phyloP scores from a whole-genome alignment of 2,329 filamentous ascomycete species.

The Aspergillus sp. region DNA sequence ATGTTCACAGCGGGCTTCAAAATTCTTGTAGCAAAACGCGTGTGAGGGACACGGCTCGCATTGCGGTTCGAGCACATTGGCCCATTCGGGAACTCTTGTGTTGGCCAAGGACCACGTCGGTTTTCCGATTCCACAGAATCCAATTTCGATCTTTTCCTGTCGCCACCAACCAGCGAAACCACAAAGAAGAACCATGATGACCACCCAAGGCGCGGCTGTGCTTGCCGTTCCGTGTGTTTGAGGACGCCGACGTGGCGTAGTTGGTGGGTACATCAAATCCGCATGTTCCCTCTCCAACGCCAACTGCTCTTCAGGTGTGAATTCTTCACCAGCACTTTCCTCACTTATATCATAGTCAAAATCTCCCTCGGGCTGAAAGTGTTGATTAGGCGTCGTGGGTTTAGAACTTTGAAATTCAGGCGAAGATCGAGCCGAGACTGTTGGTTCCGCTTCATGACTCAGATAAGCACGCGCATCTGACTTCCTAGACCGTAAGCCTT shows the following conservation, averaged over 20 bases:
- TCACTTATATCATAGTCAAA: slow-evolving; percentile 59
- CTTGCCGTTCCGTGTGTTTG: slow-evolving; percentile 46
- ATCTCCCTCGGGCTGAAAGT: slow-evolving; percentile 42
- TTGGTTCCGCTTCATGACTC: slow-evolving; percentile 53
- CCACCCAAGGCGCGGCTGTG: slow-evolving; percentile 67
- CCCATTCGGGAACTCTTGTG: slow-evolving; percentile 70
- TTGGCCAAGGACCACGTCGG: slow-evolving; percentile 59
- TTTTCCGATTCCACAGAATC: slow-evolving; percentile 85
- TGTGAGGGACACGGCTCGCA: slow-evolving; percentile 91
- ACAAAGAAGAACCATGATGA: slow-evolving; percentile 68
- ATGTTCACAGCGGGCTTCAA: slow-evolving; percentile 75
- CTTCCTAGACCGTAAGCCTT: slow-evolving; percentile 30
- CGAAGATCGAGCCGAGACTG: slow-evolving; percentile 56
- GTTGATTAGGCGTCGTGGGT: slow-evolving; percentile 32
- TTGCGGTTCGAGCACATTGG: slow-evolving; percentile 68
- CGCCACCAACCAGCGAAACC: slow-evolving; percentile 81
- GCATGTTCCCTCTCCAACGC: slow-evolving; percentile 71
- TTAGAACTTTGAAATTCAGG: slow-evolving; percentile 55
- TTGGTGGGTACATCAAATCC: slow-evolving; percentile 39
- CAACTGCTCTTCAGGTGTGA: slow-evolving; percentile 85
- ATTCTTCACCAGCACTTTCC: slow-evolving; percentile 72
- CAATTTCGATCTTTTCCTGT: slow-evolving; percentile 93
- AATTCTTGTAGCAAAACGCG: slow-evolving; percentile 80
- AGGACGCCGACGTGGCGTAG: slow-evolving; percentile 20
- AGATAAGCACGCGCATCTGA: slow-evolving; percentile 36